These are phyloP conservation scores for Leccinum arenicola DNA, from an alignment of 768 basidiomycete species.

Conservation along the genomic window DNA sequence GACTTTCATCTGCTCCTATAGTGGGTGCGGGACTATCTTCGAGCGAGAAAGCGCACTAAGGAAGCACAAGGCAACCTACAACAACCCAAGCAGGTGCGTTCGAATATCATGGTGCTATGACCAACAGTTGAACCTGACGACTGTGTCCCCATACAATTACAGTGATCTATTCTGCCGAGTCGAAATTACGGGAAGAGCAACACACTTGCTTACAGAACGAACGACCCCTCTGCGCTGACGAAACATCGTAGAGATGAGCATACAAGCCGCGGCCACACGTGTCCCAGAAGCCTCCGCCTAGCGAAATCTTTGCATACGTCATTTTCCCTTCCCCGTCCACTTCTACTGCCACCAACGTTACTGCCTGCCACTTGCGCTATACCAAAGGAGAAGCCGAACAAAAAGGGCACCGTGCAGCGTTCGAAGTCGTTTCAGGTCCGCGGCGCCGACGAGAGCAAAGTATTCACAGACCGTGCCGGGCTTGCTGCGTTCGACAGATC, in stretches of 20 bases:
- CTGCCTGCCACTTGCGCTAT: too few relatives aligned
- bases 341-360: too few relatives aligned
- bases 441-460: too few relatives aligned
- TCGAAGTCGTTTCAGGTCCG: too few relatives aligned
- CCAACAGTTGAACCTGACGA: not conserved
- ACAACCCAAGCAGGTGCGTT: conserved; percentile 7
- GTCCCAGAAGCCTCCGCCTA: too few relatives aligned
- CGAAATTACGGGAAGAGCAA: not conserved
- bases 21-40: conserved; percentile 12
- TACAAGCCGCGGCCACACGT: conserved; percentile 8
- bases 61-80: conserved; percentile 13
- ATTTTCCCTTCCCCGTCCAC: too few relatives aligned
- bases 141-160: conserved; percentile 3
- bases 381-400: too few relatives aligned
- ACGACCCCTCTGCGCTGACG: conserved; percentile 16
- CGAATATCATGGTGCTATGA: not conserved
- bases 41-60: conserved; percentile 2
- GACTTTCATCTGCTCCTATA: conserved; percentile 7
- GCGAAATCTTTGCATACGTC: too few relatives aligned
- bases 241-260: conserved; percentile 14
- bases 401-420: too few relatives aligned
- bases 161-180: not conserved
- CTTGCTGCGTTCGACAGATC: too few relatives aligned
- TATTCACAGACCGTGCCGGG: too few relatives aligned
- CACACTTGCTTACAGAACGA: conserved; percentile 13